Evolutionary conservation across 2,329 filamentous ascomycete genomes (phyloP), one percentile per base, ranked within the genome.

Genomic region (Lojkania enalia): DNA sequence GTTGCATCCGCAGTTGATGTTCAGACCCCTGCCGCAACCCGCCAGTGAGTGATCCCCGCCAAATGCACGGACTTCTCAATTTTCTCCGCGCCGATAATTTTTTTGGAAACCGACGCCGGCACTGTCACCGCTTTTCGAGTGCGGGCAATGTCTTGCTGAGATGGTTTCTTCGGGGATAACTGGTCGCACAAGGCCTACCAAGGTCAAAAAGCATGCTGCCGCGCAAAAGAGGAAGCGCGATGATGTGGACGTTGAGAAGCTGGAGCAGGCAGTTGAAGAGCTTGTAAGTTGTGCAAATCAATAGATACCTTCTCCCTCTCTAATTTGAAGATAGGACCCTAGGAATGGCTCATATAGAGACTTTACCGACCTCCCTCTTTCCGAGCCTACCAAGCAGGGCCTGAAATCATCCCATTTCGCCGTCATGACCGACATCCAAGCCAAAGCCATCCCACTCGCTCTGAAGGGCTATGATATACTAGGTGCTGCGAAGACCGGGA

Each of bases 401-500:
- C 82, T 99, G 51, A 83, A 91, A 54, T 80, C 87, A 30, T 90
- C 88, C 11, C 90, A 97, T 69, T 99, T 92, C 75, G 88, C 91
- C 63, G 85, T 82, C 37, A 78, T 96, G 55, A 99, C 94, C 50
- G 91, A 96, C 55, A 88, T 99, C 60, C 94, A 99, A 74, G 81
- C 86, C 37, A 86, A 86, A 63, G 90, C 91, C n/a, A 86, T 99
- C 48, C 90, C 89, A 4, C 78, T 90, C 49, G 91, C 89, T 6
- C 79, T 99, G 52, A 88, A 95, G 70, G 88, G 89, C 45, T 77
- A 77, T 46, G 94, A 99, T 68, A 88, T 99, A 30, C 83, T 99
- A 30, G 94, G 91, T 31, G 94, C 94, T 4, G 94, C 94, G 30
- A 96, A 95, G 73, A 97, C 92, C 0, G 92, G 92, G 39, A 95